Conservation (phyloP, 345 rosid species). For the Linum tenue region DNA sequence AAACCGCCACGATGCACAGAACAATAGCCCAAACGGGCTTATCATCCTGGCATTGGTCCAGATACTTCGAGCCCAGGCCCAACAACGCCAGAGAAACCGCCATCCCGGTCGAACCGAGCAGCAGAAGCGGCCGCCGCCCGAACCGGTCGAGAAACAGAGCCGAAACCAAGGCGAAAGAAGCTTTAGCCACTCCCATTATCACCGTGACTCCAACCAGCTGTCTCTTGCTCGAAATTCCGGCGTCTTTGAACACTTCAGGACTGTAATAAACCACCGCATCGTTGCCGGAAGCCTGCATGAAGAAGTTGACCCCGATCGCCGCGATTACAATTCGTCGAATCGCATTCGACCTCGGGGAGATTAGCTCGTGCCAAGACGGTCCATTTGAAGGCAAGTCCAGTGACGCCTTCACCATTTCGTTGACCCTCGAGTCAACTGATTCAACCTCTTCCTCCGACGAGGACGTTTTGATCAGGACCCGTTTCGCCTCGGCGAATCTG, state of each 20-base stretch:
- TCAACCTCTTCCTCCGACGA: constrained; percentile 42
- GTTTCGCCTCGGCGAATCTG: constrained; percentile 36
- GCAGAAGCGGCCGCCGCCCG: constrained; percentile 56
- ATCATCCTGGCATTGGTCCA: constrained; percentile 11
- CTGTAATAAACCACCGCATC: constrained; percentile 60
- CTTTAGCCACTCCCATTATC: constrained; percentile 44
- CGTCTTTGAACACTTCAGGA: constrained; percentile 48
- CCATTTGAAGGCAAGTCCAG: constrained; percentile 24
- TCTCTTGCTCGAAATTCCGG: constrained; percentile 44
- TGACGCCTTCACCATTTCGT: constrained; percentile 28
- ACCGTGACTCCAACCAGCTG: constrained; percentile 43
- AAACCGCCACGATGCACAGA: constrained; percentile 37
- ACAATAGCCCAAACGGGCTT: constrained; percentile 44
- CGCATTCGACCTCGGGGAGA: constrained; percentile 34
- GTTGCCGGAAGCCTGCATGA: constrained; percentile 70
- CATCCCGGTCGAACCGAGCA: constrained; percentile 51
- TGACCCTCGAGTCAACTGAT: constrained; percentile 23
- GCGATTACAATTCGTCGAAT: constrained; percentile 49
- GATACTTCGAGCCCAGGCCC: constrained; percentile 40
- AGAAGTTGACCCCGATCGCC: constrained; percentile 55
- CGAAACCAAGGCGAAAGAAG: constrained; percentile 40
- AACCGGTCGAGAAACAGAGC: constrained; percentile 49
- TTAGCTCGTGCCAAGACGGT: constrained; percentile 46
- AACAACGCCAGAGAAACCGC: constrained; percentile 32
- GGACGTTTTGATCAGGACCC: constrained; percentile 41